phyloP scores from a whole-genome alignment of 169 alveolate genomes.

The Plasmodium falciparum region DNA sequence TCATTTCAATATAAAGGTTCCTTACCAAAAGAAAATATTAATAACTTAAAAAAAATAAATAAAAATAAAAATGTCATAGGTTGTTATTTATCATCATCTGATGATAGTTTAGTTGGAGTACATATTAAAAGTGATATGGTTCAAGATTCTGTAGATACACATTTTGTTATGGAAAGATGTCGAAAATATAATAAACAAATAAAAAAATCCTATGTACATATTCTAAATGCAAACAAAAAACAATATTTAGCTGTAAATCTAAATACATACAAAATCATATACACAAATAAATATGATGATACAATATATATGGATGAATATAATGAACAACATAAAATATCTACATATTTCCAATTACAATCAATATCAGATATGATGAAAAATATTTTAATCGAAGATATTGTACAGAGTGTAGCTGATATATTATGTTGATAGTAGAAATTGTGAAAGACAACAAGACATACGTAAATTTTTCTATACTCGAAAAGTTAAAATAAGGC shows the following conservation, averaged over 20 bases:
- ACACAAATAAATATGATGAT: slow-evolving; percentile 55
- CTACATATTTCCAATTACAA: slow-evolving; percentile 61
- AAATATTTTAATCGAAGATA: slow-evolving; percentile 31
- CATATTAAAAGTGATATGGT: slow-evolving; percentile 36
- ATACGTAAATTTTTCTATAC: not conserved
- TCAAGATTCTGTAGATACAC: slow-evolving; percentile 16
- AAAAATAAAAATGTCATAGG: slow-evolving; percentile 40
- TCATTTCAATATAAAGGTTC: slow-evolving; percentile 63
- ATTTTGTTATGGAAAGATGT: slow-evolving; percentile 50
- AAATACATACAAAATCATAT: slow-evolving; percentile 8
- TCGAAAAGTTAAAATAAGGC: not conserved
- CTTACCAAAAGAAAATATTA: slow-evolving; percentile 42
- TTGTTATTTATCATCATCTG: slow-evolving; percentile 12
- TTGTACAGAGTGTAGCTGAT: slow-evolving; percentile 27
- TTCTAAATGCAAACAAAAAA: slow-evolving; percentile 44
- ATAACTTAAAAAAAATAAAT: slow-evolving; percentile 1
- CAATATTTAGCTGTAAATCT: slow-evolving; percentile 48
- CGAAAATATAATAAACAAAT: slow-evolving; percentile 48
- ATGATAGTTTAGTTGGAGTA: slow-evolving; percentile 17
- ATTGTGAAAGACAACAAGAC: not conserved
- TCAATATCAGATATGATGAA: slow-evolving; percentile 65
- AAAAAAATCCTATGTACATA: slow-evolving; percentile 50
- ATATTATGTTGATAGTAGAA: not conserved
- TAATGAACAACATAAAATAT: slow-evolving; percentile 8
- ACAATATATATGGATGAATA: slow-evolving; percentile 16